phyloP scores from a whole-genome alignment of 495 filamentous ascomycete genomes.

The Apodospora peruviana region DNA sequence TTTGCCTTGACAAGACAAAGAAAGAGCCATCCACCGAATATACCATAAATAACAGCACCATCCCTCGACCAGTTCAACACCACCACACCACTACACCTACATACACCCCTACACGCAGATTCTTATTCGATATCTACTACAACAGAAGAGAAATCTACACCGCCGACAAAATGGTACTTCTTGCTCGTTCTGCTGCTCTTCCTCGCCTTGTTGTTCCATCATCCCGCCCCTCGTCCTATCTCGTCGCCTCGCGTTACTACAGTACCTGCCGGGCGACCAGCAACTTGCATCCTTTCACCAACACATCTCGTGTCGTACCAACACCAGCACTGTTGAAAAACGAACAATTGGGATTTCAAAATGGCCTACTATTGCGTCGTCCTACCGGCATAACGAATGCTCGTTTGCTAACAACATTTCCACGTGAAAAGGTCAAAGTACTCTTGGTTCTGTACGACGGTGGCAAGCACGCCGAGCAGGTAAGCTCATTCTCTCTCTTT shows the following conservation, averaged over 20 bases:
- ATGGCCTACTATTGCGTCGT: neutral
- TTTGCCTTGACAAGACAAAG: too few species aligned
- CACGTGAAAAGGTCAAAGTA: conserved; percentile 53
- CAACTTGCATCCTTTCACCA: neutral
- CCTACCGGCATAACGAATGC: neutral
- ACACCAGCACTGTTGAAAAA: conserved; percentile 4
- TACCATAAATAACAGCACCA: too few species aligned
- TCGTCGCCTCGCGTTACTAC: too few species aligned
- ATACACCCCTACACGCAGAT: too few species aligned
- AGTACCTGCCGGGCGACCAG: too few species aligned
- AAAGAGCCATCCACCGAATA: too few species aligned
- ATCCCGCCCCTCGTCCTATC: neutral
- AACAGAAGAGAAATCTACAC: neutral
- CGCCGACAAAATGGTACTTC: conserved; percentile 49
- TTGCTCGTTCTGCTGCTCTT: conserved; percentile 24
- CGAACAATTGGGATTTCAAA: neutral
- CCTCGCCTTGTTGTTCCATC: conserved; percentile 19
- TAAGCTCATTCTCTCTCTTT: conserved; percentile 22
- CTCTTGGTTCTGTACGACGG: conserved; percentile 53
- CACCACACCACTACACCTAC: neutral
- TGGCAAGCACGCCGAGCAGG: conserved; percentile 44
- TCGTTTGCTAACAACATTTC: conserved; percentile 37
- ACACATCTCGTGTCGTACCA: too few species aligned
- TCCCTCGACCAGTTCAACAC: too few species aligned
- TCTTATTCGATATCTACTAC: too few species aligned